Evolutionary conservation across 2,329 filamentous ascomycete genomes (phyloP).

Genomic region (Sclerotinia glacialis): DNA sequence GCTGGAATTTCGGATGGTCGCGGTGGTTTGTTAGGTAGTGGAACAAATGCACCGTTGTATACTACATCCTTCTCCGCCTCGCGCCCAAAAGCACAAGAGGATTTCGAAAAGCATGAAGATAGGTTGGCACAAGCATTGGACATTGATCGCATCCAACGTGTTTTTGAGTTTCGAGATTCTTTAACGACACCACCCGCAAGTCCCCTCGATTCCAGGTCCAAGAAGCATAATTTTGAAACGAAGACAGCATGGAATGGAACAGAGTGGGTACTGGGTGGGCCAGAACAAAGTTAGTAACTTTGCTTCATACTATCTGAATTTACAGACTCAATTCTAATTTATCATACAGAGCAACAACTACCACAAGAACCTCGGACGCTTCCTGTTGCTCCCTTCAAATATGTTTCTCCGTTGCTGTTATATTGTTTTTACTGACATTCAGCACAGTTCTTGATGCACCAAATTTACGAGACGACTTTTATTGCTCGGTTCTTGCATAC

Average conservation of each 20-base stretch:
- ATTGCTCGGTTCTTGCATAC: conserved; percentile 88
- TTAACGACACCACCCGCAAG: conserved; percentile 33
- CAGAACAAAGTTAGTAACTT: conserved; percentile 29
- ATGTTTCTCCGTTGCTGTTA: conserved; percentile 38
- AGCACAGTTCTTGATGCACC: conserved; percentile 80
- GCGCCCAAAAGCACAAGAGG: conserved; percentile 51
- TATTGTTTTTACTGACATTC: conserved; percentile 38
- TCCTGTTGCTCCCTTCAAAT: conserved; percentile 76
- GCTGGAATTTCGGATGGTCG: conserved; percentile 60
- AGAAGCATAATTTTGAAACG: neutral
- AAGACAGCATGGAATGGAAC: conserved; percentile 41
- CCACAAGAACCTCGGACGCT: conserved; percentile 47
- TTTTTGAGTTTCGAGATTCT: conserved; percentile 55
- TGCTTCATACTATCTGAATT: conserved; percentile 2
- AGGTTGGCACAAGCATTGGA: conserved; percentile 77
- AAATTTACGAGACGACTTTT: conserved; percentile 88
- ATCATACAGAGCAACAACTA: conserved; percentile 32
- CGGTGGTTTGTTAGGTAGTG: conserved; percentile 63
- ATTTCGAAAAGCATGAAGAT: conserved; percentile 66
- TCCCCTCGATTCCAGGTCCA: conserved; percentile 32
- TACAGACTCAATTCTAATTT: conserved; percentile 22
- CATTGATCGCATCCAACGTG: conserved; percentile 65
- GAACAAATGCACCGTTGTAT: conserved; percentile 69
- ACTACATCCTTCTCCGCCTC: conserved; percentile 49
- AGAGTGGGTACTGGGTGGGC: conserved; percentile 34